phyloP scores from a whole-genome alignment of 1,284 basidiomycete species.

The Cryptococcus sp. region DNA sequence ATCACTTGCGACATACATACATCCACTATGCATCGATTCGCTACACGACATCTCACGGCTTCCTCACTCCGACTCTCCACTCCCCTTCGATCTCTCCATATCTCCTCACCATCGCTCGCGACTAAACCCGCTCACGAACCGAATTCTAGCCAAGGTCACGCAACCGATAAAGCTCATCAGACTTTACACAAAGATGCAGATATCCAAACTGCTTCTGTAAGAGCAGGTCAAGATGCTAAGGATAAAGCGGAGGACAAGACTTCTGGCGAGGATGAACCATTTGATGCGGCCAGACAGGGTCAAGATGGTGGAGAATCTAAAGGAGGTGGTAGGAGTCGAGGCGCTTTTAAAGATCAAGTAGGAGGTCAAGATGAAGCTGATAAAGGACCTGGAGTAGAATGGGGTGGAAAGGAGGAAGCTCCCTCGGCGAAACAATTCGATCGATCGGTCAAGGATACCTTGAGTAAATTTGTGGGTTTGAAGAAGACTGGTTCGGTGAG shows the following conservation, averaged over 20 bases:
- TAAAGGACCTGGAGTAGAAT: constrained; percentile 15
- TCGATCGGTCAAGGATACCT: constrained; percentile 18
- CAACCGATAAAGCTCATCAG: constrained; percentile 22
- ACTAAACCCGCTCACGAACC: constrained; percentile 6
- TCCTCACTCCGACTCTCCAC: neutral
- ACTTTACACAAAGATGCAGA: constrained; percentile 22
- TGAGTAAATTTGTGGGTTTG: constrained; percentile 13
- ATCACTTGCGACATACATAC: too few species aligned
- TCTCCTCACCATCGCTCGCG: constrained; percentile 1
- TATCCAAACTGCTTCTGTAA: constrained; percentile 25
- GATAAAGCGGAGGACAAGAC: constrained; percentile 7
- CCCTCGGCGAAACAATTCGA: constrained; percentile 14
- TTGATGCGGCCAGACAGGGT: constrained; percentile 29
- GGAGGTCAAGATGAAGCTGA: constrained; percentile 24
- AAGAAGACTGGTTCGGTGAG: constrained; percentile 16
- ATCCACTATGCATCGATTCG: neutral
- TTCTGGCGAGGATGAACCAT: constrained; percentile 17
- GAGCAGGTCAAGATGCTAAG: constrained; percentile 22
- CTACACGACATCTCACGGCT: neutral
- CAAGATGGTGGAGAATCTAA: constrained; percentile 21
- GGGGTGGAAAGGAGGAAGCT: constrained; percentile 28
- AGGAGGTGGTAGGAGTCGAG: constrained; percentile 10
- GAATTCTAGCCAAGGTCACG: constrained; percentile 27
- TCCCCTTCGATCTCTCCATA: neutral
- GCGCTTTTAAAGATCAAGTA: constrained; percentile 27